A percentile compares a stretch with the other conserved stretches of the same genome.
Conservation (phyloP, 495 filamentous ascomycete genomes). For the Amphirosellinia nigrospora region DNA sequence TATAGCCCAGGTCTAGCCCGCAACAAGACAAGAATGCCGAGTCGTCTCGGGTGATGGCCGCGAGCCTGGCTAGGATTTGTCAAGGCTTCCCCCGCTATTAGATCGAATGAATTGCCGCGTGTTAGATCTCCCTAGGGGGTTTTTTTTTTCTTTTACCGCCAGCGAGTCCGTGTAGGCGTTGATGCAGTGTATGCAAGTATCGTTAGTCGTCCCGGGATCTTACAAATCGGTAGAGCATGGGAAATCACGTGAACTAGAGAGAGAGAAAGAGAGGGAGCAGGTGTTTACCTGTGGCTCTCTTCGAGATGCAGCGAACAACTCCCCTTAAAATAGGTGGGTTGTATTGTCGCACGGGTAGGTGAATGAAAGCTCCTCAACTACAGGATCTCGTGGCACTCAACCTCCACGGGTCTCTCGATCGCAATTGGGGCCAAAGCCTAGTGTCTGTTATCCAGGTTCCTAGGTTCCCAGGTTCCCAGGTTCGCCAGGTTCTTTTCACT, state of each 20-base stretch:
- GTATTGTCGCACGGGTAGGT: constrained; percentile 20
- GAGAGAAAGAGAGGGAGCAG: not conserved
- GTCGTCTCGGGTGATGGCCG: constrained; percentile 32
- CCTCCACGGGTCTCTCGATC: constrained; percentile 21
- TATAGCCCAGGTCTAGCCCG: constrained; percentile 28
- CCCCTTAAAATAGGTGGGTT: constrained; percentile 12
- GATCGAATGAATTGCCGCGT: not conserved
- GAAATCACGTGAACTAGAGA: not conserved
- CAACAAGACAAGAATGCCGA: constrained; percentile 30
- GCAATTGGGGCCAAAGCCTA: constrained; percentile 14
- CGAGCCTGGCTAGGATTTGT: constrained; percentile 24
- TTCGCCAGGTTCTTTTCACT: constrained; percentile 23
- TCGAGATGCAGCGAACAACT: constrained; percentile 11
- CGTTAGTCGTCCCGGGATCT: constrained; percentile 4
- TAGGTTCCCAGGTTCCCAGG: constrained; percentile 20
- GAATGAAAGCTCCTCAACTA: constrained; percentile 20
- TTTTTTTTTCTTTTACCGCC: not conserved
- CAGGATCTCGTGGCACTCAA: constrained; percentile 25
- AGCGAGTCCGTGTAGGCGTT: not conserved
- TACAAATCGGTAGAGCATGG: constrained; percentile 12
- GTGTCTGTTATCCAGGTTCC: constrained; percentile 7
- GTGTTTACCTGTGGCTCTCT: not conserved
- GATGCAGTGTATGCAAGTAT: constrained; percentile 4
- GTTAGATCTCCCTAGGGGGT: not conserved
- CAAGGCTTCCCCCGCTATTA: constrained; percentile 5